Percentiles rank a stretch among this genome's conserved stretches.
phyloP scores from a whole-genome alignment of 2,329 filamentous ascomycete species.

The Paraconiothyrium brasiliense region DNA sequence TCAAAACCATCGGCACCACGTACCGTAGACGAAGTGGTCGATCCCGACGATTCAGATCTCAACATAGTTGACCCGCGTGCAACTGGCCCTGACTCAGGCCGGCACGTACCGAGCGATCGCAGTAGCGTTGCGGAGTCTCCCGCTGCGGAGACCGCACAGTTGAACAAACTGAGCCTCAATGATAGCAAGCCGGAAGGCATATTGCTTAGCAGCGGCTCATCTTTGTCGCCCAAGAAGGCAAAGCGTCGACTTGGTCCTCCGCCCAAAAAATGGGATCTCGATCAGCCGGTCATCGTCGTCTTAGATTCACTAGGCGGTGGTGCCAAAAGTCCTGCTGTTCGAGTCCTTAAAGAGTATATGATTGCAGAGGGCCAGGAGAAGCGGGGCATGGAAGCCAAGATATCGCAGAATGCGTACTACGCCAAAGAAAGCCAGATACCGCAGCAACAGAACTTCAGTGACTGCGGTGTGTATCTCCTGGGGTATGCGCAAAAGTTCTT shows the following conservation, averaged over 20 bases:
- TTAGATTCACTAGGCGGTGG: conserved; percentile 81
- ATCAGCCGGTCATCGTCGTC: conserved; percentile 76
- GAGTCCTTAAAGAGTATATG: conserved; percentile 79
- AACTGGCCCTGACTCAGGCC: background rate
- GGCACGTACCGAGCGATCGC: background rate
- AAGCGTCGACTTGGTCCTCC: conserved; percentile 33
- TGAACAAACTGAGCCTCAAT: conserved; percentile 22
- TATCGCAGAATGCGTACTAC: conserved; percentile 67
- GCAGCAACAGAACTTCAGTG: conserved; percentile 81
- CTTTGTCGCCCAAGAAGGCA: conserved; percentile 26
- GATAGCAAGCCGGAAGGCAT: conserved; percentile 21
- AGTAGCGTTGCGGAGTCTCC: conserved; percentile 8
- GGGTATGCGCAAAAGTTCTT: conserved; percentile 87
- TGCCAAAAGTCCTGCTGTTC: conserved; percentile 70
- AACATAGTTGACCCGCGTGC: conserved; percentile 34
- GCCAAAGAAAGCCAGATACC: conserved; percentile 74
- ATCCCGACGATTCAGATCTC: conserved; percentile 31
- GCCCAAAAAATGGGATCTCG: conserved; percentile 41
- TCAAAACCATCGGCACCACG: conserved; percentile 5
- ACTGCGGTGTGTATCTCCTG: conserved; percentile 88
- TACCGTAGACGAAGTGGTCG: conserved; percentile 31
- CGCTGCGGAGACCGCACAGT: conserved; percentile 12
- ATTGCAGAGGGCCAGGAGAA: conserved; percentile 75
- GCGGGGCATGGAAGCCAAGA: conserved; percentile 58
- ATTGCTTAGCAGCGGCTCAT: conserved; percentile 18